Base-by-base conservation (phyloP, 2,329 filamentous ascomycete genomes). In the Periglandula ipomoeae region DNA sequence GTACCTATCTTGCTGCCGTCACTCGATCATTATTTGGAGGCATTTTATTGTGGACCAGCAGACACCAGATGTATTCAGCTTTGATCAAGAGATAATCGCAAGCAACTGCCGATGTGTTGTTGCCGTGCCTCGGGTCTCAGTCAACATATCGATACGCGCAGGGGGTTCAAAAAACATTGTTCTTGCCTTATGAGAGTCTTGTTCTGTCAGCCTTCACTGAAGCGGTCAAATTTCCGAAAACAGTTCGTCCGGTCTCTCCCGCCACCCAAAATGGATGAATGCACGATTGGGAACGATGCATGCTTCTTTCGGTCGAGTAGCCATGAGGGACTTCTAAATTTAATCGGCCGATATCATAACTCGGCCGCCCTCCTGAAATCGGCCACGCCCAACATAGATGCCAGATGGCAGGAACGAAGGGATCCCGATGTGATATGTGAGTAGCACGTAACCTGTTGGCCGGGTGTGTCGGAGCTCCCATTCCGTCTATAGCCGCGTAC, bases 1-100 rank as follows among this genome's bases (percentile, higher is more conserved):
- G 37, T 40, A 46, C 44, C 22, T 15, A 38, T 43, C 38, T 50
- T 24, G 43, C 20, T 43, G 48, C 48, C 42, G 38, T 37, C 13
- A 50, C 22, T 35, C 43, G 44, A 22, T 13, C 11, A 10, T 13
- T 32, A 15, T 32, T 15, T 32, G 13, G 19, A n/a, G n/a, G n/a
- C n/a, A n/a, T n/a, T 38, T 35, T 35, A 8, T n/a, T 38, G 44
- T 37, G 22, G 42, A 27, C 13, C 8, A 27, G 43, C 30, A 41
- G 27, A 46, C 39, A 40, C 39, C 32, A 32, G 38, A 32, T 43
- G 23, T 37, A 24, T 46, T 44, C 17, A 23, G 32, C 30, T 11
- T 26, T 24, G 4, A n/a, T 30, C 26, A 39, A 22, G 20, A 30
- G 24, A 38, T n/a, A 32, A 26, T 11, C n/a, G n/a, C n/a, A n/a